phyloP scores from a whole-genome alignment of 169 alveolate species.

The Eimeria maxima region DNA sequence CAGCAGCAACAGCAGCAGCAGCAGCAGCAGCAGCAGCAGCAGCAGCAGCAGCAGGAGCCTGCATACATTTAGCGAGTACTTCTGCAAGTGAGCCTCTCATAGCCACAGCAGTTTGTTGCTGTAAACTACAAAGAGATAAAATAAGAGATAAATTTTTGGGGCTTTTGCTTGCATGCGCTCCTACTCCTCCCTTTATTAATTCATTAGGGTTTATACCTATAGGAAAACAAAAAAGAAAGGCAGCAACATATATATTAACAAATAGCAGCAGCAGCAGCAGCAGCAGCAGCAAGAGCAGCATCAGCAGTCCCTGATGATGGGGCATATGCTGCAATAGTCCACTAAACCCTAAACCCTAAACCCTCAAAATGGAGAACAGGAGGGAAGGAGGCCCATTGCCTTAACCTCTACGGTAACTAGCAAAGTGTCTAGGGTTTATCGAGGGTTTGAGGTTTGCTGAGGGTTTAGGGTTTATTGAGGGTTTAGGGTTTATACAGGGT shows the following conservation, averaged over 20 bases:
- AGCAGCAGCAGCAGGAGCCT: conserved; percentile 45
- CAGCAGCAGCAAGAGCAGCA: too few relatives aligned
- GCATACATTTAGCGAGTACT: conserved; percentile 32
- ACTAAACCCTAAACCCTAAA: too few relatives aligned
- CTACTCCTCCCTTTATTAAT: neutral
- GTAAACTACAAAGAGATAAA: conserved; percentile 60
- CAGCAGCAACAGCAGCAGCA: conserved; percentile 17
- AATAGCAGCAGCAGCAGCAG: conserved; percentile 28
- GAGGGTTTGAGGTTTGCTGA: neutral
- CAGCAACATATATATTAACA: neutral
- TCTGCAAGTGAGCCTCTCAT: conserved; percentile 40
- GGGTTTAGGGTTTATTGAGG: neutral
- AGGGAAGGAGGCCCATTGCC: too few relatives aligned
- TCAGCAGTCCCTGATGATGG: neutral
- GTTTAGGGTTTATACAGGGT: conserved; percentile 32
- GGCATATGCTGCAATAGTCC: too few relatives aligned
- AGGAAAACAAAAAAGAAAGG: neutral
- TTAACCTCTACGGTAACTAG: neutral
- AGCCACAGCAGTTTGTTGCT: conserved; percentile 40
- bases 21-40: neutral
- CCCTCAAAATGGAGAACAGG: too few relatives aligned
- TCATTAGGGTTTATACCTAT: neutral
- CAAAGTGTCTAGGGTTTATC: neutral
- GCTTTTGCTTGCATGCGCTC: neutral
- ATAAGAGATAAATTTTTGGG: conserved; percentile 18